Evolutionary conservation across 495 filamentous ascomycete species (phyloP), one percentile per base, ranked within the genome.

Genomic region (Evernia prunastri): DNA sequence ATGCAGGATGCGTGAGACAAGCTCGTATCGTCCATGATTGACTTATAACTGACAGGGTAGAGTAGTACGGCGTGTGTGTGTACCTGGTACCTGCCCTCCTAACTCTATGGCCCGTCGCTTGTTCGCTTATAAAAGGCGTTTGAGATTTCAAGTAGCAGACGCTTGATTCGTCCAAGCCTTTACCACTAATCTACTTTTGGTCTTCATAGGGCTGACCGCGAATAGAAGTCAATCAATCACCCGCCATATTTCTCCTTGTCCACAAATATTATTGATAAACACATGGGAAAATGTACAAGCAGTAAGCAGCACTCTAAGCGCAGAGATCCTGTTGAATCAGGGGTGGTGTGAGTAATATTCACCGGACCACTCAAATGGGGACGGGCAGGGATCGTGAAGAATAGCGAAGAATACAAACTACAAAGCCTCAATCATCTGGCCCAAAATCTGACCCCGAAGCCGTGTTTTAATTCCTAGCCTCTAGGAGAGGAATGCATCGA

Each of bases 61-160:
- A n/a, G n/a, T n/a, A n/a, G n/a, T n/a, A n/a, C n/a, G n/a, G n/a
- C n/a, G n/a, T n/a, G n/a, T n/a, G n/a, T 11, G 43, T 23, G 20
- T 47, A 47, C 20, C 43, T 47, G 43, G n/a, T n/a, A n/a, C n/a
- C n/a, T n/a, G n/a, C n/a, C n/a, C n/a, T n/a, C n/a, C n/a, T n/a
- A n/a, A n/a, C n/a, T n/a, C n/a, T n/a, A n/a, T 23, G 23, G 45
- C 7, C 45, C 56, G 56, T 58, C 56, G 56, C 33, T 58, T 58
- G 37, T 58, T 58, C 56, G 56, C 56, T 13, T 58, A 4, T 37
- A 40, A 25, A 25, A 25, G 45, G 8, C n/a, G 23, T 25, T 49
- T 49, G 45, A 49, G 45, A 49, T 49, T 49, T 7, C 10, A n/a
- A n/a, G 47, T n/a, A 29, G 47, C 47, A 29, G 36, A 39, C 5